phyloP scores from a whole-genome alignment of 345 rosid species.

The Schrenkiella parvula region DNA sequence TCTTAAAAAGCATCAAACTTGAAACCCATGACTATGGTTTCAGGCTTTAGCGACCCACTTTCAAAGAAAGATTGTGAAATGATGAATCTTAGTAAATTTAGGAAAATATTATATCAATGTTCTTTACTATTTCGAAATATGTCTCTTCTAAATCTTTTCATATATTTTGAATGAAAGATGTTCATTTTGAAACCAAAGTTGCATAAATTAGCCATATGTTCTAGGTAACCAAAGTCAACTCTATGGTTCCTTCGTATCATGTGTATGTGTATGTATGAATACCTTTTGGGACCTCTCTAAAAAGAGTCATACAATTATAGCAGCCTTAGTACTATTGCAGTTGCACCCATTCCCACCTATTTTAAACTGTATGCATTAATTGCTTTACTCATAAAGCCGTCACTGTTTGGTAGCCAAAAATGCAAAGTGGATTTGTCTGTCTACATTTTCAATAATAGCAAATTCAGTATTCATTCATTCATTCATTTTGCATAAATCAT shows the following conservation, averaged over 20 bases:
- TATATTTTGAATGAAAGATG: not conserved
- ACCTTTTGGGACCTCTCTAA: slow-evolving; percentile 30
- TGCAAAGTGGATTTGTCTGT: not conserved
- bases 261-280: not conserved
- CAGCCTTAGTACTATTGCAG: slow-evolving; percentile 32
- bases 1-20: not conserved
- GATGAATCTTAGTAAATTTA: not conserved
- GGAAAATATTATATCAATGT: not conserved
- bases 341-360: slow-evolving; percentile 26
- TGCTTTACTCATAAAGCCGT: slow-evolving; percentile 18
- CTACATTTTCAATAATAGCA: not conserved
- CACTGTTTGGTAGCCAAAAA: slow-evolving; percentile 14
- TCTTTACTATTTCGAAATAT: not conserved
- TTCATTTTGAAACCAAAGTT: not conserved
- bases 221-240: too few relatives aligned
- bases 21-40: too few relatives aligned
- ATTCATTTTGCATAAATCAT: not conserved
- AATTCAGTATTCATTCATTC: slow-evolving; percentile 14
- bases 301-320: slow-evolving; percentile 23
- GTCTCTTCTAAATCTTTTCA: not conserved
- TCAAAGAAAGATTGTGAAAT: too few relatives aligned
- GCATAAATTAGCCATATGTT: too few relatives aligned
- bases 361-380: slow-evolving; percentile 6
- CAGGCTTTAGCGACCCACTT: too few relatives aligned
- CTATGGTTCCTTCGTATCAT: slow-evolving; percentile 26